Evolutionary conservation across 2,329 filamentous ascomycete species (phyloP), one percentile per base, ranked within the genome.

Genomic region (Microcyclosporella mali): DNA sequence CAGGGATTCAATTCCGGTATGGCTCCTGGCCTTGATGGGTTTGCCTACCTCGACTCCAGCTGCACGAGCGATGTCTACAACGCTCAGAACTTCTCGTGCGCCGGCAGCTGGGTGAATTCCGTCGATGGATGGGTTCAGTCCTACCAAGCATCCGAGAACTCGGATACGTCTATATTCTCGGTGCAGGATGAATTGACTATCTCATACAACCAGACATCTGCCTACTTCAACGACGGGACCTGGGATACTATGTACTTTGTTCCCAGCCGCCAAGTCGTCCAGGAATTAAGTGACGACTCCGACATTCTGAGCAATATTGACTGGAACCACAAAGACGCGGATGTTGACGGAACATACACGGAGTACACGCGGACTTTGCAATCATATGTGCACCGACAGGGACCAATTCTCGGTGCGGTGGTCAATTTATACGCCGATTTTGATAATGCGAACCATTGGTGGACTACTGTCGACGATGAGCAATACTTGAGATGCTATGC

Each of bases 261-360:
- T 3, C 51, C 57, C 1, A 54, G 34, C 33, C 52, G 55, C 8
- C 54, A 58, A 29, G 35, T 55, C 7, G 31, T 60, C 27, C 21
- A 41, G 1, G 38, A 45, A 11, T 32, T 59, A 0, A 50, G 41
- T 9, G 36, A 39, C 14, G 53, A 56, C 28, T 40, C 21, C 4
- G 1, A n/a, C 1, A 33, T 28, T 19, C 31, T 47, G 11, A 11
- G 7, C 3, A 25, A 28, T 6, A 38, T 45, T 6, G 46, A 46
- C 3, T 4, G 18, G 2, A 43, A 17, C 14, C 32, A 9, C 11
- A 16, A 27, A 31, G 21, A n/a, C 25, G 9, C 16, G 14, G 10
- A 33, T 9, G 17, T 33, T 18, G 3, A 18, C 12, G 11, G 14
- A 4, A n/a, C 28, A 17, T 53, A 49, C 28, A 16, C 6, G 1